A percentile compares a stretch with the other conserved stretches of the same genome.
These are phyloP conservation scores for Marasmius tenuissimus DNA, from an alignment of 1,284 basidiomycete species.

Conservation along the genomic window DNA sequence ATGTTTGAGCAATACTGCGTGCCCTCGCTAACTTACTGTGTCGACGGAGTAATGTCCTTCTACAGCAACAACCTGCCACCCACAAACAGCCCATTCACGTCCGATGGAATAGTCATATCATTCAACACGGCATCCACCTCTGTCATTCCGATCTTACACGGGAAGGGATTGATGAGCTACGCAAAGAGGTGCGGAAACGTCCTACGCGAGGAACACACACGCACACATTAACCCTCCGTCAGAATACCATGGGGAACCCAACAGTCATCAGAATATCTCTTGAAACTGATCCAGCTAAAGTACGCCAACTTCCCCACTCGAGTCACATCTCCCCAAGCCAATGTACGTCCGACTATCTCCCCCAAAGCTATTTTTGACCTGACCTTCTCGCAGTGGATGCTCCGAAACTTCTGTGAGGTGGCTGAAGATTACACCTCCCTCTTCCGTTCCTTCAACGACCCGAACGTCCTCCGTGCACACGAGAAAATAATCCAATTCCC, in stretches of 20 bases:
- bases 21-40: slow-evolving; percentile 84
- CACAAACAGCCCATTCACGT: slow-evolving; percentile 35
- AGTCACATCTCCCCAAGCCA: slow-evolving; percentile 55
- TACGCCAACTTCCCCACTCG: slow-evolving; percentile 86
- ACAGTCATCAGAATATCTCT: slow-evolving; percentile 88
- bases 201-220: background rate
- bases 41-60: slow-evolving; percentile 94
- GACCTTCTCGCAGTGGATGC: slow-evolving; percentile 69
- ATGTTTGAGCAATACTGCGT: slow-evolving; percentile 94
- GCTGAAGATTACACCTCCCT: slow-evolving; percentile 76
- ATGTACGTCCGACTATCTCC: slow-evolving; percentile 33
- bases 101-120: slow-evolving; percentile 81
- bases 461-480: slow-evolving; percentile 59
- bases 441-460: slow-evolving; percentile 65
- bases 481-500: slow-evolving; percentile 88
- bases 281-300: slow-evolving; percentile 93
- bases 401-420: slow-evolving; percentile 87
- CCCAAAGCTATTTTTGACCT: background rate
- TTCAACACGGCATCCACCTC: slow-evolving; percentile 87
- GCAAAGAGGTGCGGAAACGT: slow-evolving; percentile 69
- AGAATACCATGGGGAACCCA: slow-evolving; percentile 94
- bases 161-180: slow-evolving; percentile 78
- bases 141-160: slow-evolving; percentile 81
- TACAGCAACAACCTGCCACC: slow-evolving; percentile 66
- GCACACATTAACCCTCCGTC: slow-evolving; percentile 1